These are phyloP conservation scores for Fusarium bulbicola DNA, from an alignment of 2,329 filamentous ascomycete species.

Conservation along the genomic window DNA sequence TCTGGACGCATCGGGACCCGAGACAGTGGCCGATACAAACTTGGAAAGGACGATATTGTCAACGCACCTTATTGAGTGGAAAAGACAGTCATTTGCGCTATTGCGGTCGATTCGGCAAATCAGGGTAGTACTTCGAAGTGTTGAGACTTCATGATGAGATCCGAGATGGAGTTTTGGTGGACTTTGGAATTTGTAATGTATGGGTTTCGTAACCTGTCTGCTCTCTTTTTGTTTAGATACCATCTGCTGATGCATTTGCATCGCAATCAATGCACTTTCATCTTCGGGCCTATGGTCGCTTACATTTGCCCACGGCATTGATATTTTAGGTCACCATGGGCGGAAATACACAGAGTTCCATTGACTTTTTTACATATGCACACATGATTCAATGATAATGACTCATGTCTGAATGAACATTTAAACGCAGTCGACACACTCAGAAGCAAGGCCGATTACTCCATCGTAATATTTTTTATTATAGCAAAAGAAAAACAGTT, in stretches of 20 bases:
- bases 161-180: conserved; percentile 36
- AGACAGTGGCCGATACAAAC: conserved; percentile 72
- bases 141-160: conserved; percentile 13
- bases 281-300: background rate
- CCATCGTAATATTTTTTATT: conserved; percentile 9
- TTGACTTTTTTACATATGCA: background rate
- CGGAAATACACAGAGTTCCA: background rate
- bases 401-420: background rate
- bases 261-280: conserved; percentile 17
- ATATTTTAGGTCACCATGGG: background rate
- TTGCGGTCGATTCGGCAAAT: background rate
- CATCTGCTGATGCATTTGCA: conserved; percentile 32
- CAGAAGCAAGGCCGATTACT: background rate
- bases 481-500: conserved; percentile 18
- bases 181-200: conserved; percentile 30
- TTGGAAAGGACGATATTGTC: conserved; percentile 85
- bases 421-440: background rate
- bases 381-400: background rate
- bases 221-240: conserved; percentile 43
- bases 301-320: background rate
- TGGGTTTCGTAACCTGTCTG: conserved; percentile 18
- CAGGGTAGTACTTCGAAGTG: background rate
- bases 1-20: conserved; percentile 62
- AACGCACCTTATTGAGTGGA: conserved; percentile 69
- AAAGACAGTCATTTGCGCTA: background rate